phyloP scores from a whole-genome alignment of 768 basidiomycete species.

The Cystobasidium onofrii region DNA sequence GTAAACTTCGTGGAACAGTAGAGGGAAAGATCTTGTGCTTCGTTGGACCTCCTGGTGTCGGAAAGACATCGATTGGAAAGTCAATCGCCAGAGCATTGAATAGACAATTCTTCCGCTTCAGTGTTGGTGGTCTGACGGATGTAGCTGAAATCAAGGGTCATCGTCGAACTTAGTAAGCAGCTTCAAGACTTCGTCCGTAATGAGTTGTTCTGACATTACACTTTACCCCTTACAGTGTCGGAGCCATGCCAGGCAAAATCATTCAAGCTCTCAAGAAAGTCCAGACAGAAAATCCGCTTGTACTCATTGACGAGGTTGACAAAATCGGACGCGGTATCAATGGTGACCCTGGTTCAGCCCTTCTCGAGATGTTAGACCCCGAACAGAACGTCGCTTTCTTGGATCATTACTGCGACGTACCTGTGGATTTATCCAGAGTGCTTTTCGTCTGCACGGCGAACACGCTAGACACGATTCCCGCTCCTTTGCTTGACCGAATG shows the following conservation, averaged over 20 bases:
- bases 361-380: constrained; percentile 86
- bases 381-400: constrained; percentile 53
- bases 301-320: constrained; percentile 63
- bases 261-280: constrained; percentile 85
- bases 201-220: constrained; percentile 63
- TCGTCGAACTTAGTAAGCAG: constrained; percentile 67
- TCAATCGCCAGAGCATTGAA: constrained; percentile 83
- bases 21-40: constrained; percentile 97
- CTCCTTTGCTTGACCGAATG: constrained; percentile 80
- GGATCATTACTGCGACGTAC: constrained; percentile 85
- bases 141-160: constrained; percentile 99
- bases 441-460: constrained; percentile 98
- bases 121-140: constrained; percentile 90
- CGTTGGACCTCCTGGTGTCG: constrained; percentile 93
- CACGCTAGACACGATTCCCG: constrained; percentile 78
- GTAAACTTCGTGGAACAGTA: constrained; percentile 77
- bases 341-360: constrained; percentile 82
- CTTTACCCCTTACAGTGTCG: constrained; percentile 44
- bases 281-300: constrained; percentile 68
- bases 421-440: constrained; percentile 85
- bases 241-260: constrained; percentile 48
- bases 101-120: constrained; percentile 90
- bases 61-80: constrained; percentile 93
- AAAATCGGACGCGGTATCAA: constrained; percentile 67
- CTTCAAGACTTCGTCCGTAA: no score